Evolutionary conservation across 306 rosid species (phyloP), one percentile per base, ranked within the genome.

Genomic region (Clitoria ternatea): DNA sequence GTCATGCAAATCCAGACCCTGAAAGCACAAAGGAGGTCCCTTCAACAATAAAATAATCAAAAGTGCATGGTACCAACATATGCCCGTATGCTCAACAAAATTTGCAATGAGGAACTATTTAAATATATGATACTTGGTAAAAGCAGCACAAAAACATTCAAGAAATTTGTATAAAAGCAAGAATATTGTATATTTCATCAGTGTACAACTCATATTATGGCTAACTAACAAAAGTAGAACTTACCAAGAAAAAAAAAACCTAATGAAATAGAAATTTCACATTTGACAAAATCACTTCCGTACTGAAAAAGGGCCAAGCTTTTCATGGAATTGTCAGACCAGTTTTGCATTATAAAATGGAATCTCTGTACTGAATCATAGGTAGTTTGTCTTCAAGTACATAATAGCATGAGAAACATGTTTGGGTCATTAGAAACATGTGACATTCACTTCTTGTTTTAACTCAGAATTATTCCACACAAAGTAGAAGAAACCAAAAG

Each of bases 1-100:
- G 49, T 85, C 97, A 23, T 84, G 77, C 68, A 90, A 82, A 68
- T 87, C 96, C 88, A 94, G 74, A 70, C 61, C 96, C 97, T 94
- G 80, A 66, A 60, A 74, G 9, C 62, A 79, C 44, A 37, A 18
- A 37, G 15, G 44, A 80, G 18, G 44, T 32, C 69, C 19, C 24
- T 70, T 24, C 61, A 29, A 29, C 27, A 4, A 18, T 6, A 44
- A 61, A 69, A 22, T 26, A 71, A 32, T 27, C 22, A 77, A 20
- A 48, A 47, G 22, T 43, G 6, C 53, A 44, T 59, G 49, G 29
- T 26, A 61, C 26, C n/a, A 35, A 61, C 53, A 56, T 14, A 40
- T 48, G 9, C 33, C 66, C 7, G 12, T 15, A 60, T 66, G 14
- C 48, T 60, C 66, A 77, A 59, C 23, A 22, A 7, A 79, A 22